Base-by-base conservation (phyloP, 306 rosid genomes). In the Citrullus colocynthis region DNA sequence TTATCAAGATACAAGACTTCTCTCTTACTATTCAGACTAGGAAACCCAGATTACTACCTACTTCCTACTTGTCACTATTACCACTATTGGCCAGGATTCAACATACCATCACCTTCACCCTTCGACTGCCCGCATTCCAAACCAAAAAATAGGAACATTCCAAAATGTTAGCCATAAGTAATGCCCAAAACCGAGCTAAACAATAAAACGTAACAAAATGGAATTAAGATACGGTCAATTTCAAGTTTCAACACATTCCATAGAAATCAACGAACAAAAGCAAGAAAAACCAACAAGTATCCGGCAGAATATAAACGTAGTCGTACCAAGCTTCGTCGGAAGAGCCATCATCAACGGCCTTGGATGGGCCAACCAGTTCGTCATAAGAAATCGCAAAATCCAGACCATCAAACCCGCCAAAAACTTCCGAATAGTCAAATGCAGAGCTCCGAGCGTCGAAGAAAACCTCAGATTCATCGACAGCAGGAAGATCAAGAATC, bases 251-350 rank as follows among this genome's bases (percentile, higher is more conserved):
- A 81, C 78, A 77, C 81, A 79, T 60, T 78, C 63, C 83, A 75
- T 30, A 48, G 20, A 85, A 85, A 18, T 41, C 54, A 66, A 18
- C 39, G 42, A 57, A 83, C 21, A 54, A 83, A 81, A 59, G 21
- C 6, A 18, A 24, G 41, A 74, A 56, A 83, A 66, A 30, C 37
- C 20, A 36, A 60, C 12, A 80, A 70, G 60, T 70, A 63, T 48
- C 34, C 4, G 32, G 9, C 28, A 81, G 82, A 76, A 15, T 51
- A 42, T 41, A 69, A 66, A 21, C 37, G 7, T n/a, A 78, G 63
- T 78, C 90, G 54, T 90, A 94, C 98, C 98, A 94, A 71, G 91
- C 90, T 67, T 90, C 97, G 0, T 89, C 90, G 14, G 88, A 88
- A 62, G 89, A 89, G 77, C 64, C 85, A 9, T 71, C 78, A 15